Evolutionary conservation across 208 protist species (phyloP), one percentile per base, ranked within the genome.

Genomic region (Plasmodiophora brassicae): DNA sequence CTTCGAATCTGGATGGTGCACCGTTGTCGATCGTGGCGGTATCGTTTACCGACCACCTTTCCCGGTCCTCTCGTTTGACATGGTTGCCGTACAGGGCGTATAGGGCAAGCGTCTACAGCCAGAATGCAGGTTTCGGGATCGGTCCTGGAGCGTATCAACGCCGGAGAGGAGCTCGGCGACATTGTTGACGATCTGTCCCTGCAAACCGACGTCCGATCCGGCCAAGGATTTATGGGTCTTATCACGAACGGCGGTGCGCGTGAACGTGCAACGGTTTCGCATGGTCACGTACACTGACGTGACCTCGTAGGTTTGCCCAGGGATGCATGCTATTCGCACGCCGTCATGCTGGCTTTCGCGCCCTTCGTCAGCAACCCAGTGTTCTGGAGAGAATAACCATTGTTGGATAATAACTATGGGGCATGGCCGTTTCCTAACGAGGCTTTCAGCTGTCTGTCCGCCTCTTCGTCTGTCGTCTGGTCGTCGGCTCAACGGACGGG

Each of bases 161-260:
- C 65, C 5, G 14, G n/a, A 5, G 65, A 78, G 41, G 65, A 78
- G n/a, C 65, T 78, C 32, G n/a, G 65, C n/a, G 5, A 5, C 32
- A 32, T 78, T 5, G 65, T 78, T 32, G 65, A 78, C n/a, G 65
- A 78, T 5, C 65, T 78, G 14, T n/a, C 65, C 5, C 10, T 14
- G 32, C 5, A 78, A 32, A 32, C n/a, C n/a, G n/a, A 32, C n/a
- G n/a, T 32, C n/a, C 14, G 65, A 8, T 14, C 10, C 32, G 41
- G 5, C n/a, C 10, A 78, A 5, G 65, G 65, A 8, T 78, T 44
- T 78, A 78, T 78, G 65, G 65, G 65, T 38, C 10, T 5, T 38
- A 78, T 78, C 65, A 78, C 65, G 10, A 78, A 78, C n/a, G 65
- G 65, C 65, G 65, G 65, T 78, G n/a, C n/a, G n/a, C n/a, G n/a